Conservation (phyloP, 2,329 filamentous ascomycete genomes). For the Aspergillus udagawae region DNA sequence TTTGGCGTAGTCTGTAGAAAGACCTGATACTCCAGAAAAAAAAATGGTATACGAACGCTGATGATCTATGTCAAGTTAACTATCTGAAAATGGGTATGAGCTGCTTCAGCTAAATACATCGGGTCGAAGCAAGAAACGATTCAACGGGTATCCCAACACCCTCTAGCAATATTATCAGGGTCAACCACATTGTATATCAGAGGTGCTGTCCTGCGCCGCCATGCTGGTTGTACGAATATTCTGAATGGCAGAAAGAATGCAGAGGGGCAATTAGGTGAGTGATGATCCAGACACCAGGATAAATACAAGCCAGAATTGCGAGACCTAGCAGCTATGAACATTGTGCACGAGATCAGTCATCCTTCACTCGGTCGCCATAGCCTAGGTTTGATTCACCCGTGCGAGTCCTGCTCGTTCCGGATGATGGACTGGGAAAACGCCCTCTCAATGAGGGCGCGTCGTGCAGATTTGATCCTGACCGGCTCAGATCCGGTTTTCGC, state of each 20-base stretch:
- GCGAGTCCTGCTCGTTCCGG: conserved; percentile 35
- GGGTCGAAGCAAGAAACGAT: not conserved
- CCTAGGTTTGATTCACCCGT: conserved; percentile 14
- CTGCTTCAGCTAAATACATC: not conserved
- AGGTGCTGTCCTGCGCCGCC: not conserved
- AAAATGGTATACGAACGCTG: not conserved
- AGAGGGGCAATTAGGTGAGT: not conserved
- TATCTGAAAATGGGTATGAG: not conserved
- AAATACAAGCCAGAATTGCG: not conserved
- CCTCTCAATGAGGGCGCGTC: conserved; percentile 21
- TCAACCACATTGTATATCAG: not conserved
- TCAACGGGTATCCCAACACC: not conserved
- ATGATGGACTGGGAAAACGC: conserved; percentile 20
- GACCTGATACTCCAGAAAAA: not conserved
- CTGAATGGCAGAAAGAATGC: not conserved
- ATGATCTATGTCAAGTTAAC: not conserved
- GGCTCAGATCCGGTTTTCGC: conserved; percentile 15
- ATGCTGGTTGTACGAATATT: not conserved
- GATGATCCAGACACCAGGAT: not conserved
- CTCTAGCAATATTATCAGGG: not conserved
- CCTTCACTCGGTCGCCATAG: conserved; percentile 23
- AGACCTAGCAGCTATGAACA: not conserved
- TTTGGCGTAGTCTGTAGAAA: not conserved
- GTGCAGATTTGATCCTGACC: conserved; percentile 13
- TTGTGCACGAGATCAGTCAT: conserved; percentile 20